Evolutionary conservation across 192 early-diverging fungal genomes (phyloP), one percentile per base, ranked within the genome.

Genomic region (Coemansia sp.): DNA sequence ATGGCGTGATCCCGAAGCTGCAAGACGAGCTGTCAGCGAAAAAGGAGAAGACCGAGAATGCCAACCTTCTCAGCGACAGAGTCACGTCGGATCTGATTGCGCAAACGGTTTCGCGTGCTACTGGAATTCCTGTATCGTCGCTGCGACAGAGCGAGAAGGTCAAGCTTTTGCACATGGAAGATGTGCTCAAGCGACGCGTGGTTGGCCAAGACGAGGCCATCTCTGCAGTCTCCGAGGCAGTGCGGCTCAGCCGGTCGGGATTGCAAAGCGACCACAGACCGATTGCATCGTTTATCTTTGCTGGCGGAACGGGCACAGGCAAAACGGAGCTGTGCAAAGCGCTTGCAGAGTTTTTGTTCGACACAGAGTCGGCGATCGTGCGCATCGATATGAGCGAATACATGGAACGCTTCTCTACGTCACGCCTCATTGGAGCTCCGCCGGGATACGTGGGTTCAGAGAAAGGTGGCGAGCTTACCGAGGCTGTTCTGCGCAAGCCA

Each of bases 341-440:
- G 0, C 78, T 93, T 34, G 89, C 92, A 2, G 83, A 88, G 63
- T 91, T 91, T 70, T 54, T 93, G 15, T 93, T 93, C 55, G 86
- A 92, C 65, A 88, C 85, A 25, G 89, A 92, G 56, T 70, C 76
- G 32, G 85, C 87, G 2, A 87, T 93, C 35, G 76, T 91, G 32
- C 84, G 92, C 34, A 86, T 92, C 48, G 92, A 93, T 63, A 92
- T 92, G 90, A 87, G 85, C 70, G 89, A 93, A 74, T 88, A 89
- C 65, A 89, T 90, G 88, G 87, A 89, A 50, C 84, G 83, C 63
- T 86, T 89, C 48, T 79, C 89, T 15, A 87, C 89, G 0, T 88
- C 89, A 36, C 85, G 90, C 20, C 73, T 93, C 20, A 85, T 92
- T 59, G 92, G 92, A 22, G 87, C 90, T 17, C 90, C 92, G 42